phyloP scores from a whole-genome alignment of 2,329 filamentous ascomycete species.

The Aquanectria penicillioides region DNA sequence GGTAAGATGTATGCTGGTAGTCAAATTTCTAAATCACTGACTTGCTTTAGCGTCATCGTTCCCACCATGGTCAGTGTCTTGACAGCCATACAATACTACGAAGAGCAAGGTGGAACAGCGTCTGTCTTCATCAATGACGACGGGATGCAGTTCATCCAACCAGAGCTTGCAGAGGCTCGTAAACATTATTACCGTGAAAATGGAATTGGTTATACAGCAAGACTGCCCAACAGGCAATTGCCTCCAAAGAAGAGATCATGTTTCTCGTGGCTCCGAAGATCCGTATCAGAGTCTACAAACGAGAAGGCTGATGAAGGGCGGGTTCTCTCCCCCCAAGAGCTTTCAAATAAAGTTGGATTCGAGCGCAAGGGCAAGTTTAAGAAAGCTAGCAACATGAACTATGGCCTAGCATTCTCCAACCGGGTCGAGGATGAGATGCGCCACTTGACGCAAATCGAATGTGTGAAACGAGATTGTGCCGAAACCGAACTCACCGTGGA shows the following conservation, averaged over 20 bases:
- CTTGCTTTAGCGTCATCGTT: conserved; percentile 52
- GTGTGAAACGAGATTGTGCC: conserved; percentile 27
- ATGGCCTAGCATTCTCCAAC: conserved; percentile 64
- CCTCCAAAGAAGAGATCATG: conserved; percentile 26
- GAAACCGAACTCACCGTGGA: conserved; percentile 56
- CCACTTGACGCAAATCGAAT: conserved; percentile 32
- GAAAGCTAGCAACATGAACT: conserved; percentile 77
- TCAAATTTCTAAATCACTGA: not conserved
- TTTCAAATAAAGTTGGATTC: conserved; percentile 57
- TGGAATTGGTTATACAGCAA: conserved; percentile 66
- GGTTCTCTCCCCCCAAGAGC: conserved; percentile 33
- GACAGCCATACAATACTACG: conserved; percentile 67
- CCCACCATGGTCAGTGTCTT: conserved; percentile 66
- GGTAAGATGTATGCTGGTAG: not conserved
- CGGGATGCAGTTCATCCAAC: conserved; percentile 69
- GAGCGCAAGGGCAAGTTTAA: conserved; percentile 70
- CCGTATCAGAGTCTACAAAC: conserved; percentile 29
- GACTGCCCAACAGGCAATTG: conserved; percentile 57
- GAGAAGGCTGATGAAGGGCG: conserved; percentile 54
- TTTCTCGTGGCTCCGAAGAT: conserved; percentile 52
- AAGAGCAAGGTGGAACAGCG: conserved; percentile 71
- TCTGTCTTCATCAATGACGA: conserved; percentile 77
- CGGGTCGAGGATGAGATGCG: conserved; percentile 63
- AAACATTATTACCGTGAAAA: conserved; percentile 67
- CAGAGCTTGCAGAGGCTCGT: conserved; percentile 58